Evolutionary conservation across 208 protist genomes (phyloP).

Genomic region (Crithidia expoeki): DNA sequence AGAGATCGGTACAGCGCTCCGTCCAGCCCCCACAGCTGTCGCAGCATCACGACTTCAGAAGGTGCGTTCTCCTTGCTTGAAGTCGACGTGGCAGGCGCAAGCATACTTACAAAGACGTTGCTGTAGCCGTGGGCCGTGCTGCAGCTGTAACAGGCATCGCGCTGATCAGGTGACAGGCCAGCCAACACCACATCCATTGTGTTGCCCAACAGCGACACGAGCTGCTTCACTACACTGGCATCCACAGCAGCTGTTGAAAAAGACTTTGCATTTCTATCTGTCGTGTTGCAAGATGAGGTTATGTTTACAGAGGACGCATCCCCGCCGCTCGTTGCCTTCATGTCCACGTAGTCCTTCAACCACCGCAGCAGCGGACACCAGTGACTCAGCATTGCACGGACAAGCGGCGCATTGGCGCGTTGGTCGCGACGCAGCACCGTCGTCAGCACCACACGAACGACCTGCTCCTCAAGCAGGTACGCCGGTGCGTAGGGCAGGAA

Average conservation of each 20-base stretch:
- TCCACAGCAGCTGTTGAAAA: background rate
- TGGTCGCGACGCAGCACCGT: slow-evolving; percentile 41
- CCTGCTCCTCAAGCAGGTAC: slow-evolving; percentile 48
- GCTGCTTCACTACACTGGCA: slow-evolving; percentile 32
- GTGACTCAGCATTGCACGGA: slow-evolving; percentile 53
- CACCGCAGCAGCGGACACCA: slow-evolving; percentile 53
- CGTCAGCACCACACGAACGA: slow-evolving; percentile 40
- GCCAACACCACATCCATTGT: slow-evolving; percentile 58
- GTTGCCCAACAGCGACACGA: slow-evolving; percentile 71
- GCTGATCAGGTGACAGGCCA: slow-evolving; percentile 53
- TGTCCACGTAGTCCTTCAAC: slow-evolving; percentile 43
- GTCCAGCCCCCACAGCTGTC: slow-evolving; percentile 52
- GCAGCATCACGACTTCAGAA: slow-evolving; percentile 1
- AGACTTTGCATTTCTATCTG: background rate
- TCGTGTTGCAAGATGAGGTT: background rate
- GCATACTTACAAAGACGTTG: background rate
- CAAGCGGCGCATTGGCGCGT: slow-evolving; percentile 39
- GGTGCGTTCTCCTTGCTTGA: slow-evolving; percentile 1
- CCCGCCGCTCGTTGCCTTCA: slow-evolving; percentile 23
- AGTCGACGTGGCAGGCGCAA: background rate
- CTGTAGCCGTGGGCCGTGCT: slow-evolving; percentile 18
- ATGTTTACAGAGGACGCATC: too few species aligned
- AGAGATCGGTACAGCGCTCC: slow-evolving; percentile 70
- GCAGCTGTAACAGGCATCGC: slow-evolving; percentile 15
- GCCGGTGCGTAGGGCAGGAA: slow-evolving; percentile 49